Evolutionary conservation across 352 stramenopile genomes (phyloP).

Genomic region (Globisporangium lucens): DNA sequence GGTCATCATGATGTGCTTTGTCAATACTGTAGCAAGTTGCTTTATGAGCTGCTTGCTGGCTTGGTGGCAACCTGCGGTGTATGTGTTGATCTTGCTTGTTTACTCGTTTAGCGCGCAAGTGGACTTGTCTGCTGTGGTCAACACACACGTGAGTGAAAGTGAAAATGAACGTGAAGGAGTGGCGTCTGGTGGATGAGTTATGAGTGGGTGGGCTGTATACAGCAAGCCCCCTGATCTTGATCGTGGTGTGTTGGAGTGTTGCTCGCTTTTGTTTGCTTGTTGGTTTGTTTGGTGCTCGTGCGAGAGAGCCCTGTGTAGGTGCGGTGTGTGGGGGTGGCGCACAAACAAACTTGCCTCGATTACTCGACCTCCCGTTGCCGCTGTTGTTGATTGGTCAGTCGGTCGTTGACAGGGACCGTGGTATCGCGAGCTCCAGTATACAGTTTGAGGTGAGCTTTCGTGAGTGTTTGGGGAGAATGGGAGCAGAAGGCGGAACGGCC

Average conservation of each 20-base stretch:
- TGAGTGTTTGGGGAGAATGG: constrained; percentile 3
- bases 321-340: not conserved
- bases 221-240: not conserved
- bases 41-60: not conserved
- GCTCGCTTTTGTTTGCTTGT: not conserved
- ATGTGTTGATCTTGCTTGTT: not conserved
- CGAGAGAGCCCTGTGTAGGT: not conserved
- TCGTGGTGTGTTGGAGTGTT: not conserved
- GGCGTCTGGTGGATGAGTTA: not conserved
- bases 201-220: not conserved
- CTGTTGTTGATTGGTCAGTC: not conserved
- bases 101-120: not conserved
- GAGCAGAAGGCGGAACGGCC: not conserved
- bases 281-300: not conserved
- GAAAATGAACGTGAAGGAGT: not conserved
- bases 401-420: not conserved
- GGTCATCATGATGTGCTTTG: constrained; percentile 9
- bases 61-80: not conserved
- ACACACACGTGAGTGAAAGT: not conserved
- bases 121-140: not conserved
- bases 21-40: not conserved
- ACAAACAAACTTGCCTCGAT: not conserved
- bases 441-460: constrained; percentile 1
- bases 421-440: constrained; percentile 7
- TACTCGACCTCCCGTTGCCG: not conserved